Evolutionary conservation across 305 asterid species (phyloP).

Genomic region (Fraxinus xanthoxyloides): DNA sequence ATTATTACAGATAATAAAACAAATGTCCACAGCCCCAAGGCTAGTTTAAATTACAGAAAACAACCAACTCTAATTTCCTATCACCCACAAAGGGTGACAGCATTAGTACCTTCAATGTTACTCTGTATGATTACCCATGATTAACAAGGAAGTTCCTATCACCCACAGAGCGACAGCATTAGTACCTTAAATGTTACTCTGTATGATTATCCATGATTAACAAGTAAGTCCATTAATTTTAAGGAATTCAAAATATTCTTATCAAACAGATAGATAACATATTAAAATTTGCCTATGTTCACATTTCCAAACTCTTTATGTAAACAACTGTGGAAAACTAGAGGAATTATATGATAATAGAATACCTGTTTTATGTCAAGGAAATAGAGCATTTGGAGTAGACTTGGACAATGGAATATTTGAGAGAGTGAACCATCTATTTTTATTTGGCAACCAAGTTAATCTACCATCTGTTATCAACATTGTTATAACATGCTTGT

Average conservation of each 20-base stretch:
- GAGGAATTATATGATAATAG: not conserved
- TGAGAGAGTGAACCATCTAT: not conserved
- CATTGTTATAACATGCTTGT: not conserved
- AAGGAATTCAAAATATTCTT: not conserved
- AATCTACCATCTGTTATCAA: not conserved
- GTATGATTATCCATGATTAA: not conserved
- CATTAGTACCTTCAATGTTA: not conserved
- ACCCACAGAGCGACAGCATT: not conserved
- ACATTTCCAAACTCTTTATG: not conserved
- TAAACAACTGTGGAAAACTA: not conserved
- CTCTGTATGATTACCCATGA: too few species aligned
- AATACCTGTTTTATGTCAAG: not conserved
- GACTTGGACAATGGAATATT: not conserved
- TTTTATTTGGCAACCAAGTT: not conserved
- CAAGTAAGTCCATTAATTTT: not conserved
- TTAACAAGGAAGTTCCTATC: too few species aligned
- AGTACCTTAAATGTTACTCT: not conserved
- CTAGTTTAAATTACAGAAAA: not conserved
- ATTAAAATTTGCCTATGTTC: not conserved
- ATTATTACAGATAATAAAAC: not conserved
- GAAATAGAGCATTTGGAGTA: not conserved
- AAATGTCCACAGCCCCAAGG: not conserved
- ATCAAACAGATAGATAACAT: not conserved
- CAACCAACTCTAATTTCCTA: not conserved
- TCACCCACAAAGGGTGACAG: not conserved